These are phyloP conservation scores for Fusarium luffae DNA, from an alignment of 2,329 filamentous ascomycete species.

Conservation along the genomic window DNA sequence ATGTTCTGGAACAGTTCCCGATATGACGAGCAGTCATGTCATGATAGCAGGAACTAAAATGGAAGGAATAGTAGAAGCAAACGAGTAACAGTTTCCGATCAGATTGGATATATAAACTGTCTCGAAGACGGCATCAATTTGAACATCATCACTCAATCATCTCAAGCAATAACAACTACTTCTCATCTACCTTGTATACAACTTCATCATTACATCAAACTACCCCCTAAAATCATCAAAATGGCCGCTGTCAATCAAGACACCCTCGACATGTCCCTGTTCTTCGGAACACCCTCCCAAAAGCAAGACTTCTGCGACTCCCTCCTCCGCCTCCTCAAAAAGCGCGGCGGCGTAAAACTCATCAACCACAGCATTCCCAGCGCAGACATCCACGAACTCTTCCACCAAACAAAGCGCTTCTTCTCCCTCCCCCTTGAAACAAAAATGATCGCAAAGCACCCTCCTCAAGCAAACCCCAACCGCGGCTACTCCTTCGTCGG, in stretches of 20 bases:
- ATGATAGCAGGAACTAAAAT: neutral
- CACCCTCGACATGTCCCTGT: conserved; percentile 47
- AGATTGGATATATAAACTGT: conserved; percentile 15
- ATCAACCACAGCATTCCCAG: conserved; percentile 44
- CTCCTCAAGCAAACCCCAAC: conserved; percentile 51
- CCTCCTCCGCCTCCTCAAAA: conserved; percentile 41
- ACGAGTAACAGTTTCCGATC: conserved; percentile 30
- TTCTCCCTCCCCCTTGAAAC: conserved; percentile 48
- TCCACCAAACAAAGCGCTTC: conserved; percentile 45
- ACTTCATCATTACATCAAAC: neutral
- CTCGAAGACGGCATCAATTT: neutral
- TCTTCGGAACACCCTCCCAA: conserved; percentile 43
- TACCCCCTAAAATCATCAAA: neutral
- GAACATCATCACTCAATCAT: neutral
- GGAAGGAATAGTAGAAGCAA: conserved; percentile 8
- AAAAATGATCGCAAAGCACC: conserved; percentile 49
- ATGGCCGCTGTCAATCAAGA: conserved; percentile 34
- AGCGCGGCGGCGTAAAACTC: conserved; percentile 42
- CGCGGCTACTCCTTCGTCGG: conserved; percentile 52
- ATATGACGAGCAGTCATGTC: neutral
- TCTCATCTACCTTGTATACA: neutral
- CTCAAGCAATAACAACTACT: neutral
- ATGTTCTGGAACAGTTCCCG: neutral
- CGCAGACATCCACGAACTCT: conserved; percentile 38
- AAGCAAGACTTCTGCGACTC: conserved; percentile 42